Evolutionary conservation across 768 basidiomycete species (phyloP).

Genomic region (Lactarius indigo): DNA sequence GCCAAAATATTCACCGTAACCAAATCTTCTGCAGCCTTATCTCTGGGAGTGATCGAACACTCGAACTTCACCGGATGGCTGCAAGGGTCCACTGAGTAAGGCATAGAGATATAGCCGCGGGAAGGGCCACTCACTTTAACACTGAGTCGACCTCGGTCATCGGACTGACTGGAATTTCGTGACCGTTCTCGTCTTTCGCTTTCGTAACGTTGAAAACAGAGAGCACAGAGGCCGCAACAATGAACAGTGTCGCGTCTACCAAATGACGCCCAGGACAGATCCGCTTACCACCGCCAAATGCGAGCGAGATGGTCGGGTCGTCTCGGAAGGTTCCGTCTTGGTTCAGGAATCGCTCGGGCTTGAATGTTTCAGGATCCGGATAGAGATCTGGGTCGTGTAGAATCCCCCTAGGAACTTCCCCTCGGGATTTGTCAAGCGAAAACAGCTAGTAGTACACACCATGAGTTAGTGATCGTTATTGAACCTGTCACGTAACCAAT

Average conservation of each 20-base stretch:
- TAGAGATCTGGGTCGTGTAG: background rate
- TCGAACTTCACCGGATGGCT: too few species aligned
- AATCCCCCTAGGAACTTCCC: background rate
- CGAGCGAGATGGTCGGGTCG: background rate
- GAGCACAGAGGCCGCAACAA: conserved; percentile 6
- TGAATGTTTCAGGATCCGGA: background rate
- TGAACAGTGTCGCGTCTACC: conserved; percentile 15
- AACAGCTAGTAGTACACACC: background rate
- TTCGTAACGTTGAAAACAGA: background rate
- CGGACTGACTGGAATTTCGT: background rate
- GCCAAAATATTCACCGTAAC: too few species aligned
- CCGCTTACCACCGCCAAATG: conserved; percentile 25
- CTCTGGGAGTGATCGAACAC: too few species aligned
- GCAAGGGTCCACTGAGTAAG: background rate
- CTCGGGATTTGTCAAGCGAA: background rate
- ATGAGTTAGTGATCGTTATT: background rate
- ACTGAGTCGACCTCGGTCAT: background rate
- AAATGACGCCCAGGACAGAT: conserved; percentile 24
- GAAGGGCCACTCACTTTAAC: background rate
- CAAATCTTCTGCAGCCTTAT: too few species aligned
- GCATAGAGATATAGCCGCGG: background rate
- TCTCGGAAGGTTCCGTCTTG: background rate
- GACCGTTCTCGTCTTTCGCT: background rate
- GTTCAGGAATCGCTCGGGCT: background rate
- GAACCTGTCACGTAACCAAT: background rate